A percentile compares a stretch with the other conserved stretches of the same genome.
These are phyloP conservation scores for Naganishia vaughanmartiniae DNA, from an alignment of 768 basidiomycete genomes.

Conservation along the genomic window DNA sequence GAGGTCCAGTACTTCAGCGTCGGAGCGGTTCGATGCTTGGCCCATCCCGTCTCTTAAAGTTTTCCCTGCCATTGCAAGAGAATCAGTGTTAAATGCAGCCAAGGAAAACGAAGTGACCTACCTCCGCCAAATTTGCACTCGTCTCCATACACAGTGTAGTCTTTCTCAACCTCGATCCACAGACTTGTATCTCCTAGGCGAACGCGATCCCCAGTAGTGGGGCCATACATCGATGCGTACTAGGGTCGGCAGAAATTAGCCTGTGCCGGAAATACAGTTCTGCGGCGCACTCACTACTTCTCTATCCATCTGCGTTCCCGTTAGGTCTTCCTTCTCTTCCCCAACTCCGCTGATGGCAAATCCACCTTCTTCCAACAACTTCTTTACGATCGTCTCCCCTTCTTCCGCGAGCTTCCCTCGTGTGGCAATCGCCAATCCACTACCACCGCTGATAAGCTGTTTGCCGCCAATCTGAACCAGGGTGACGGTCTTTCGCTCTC, in stretches of 20 bases:
- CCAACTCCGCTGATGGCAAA: conserved; percentile 61
- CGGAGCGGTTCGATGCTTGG: conserved; percentile 71
- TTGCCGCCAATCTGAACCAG: conserved; percentile 75
- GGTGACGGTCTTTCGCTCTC: conserved; percentile 77
- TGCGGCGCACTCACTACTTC: conserved; percentile 45
- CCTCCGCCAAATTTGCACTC: conserved; percentile 98
- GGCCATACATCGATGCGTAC: conserved; percentile 93
- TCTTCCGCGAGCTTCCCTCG: conserved; percentile 53
- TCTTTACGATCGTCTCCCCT: conserved; percentile 33
- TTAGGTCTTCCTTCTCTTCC: conserved; percentile 50
- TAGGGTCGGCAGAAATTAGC: conserved; percentile 16
- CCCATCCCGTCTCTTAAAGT: conserved; percentile 96
- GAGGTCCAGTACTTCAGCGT: conserved; percentile 73
- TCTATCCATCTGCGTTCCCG: conserved; percentile 55
- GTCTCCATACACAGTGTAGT: conserved; percentile 86
- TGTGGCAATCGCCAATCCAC: conserved; percentile 60
- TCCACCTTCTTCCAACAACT: conserved; percentile 59
- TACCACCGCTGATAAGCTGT: conserved; percentile 73
- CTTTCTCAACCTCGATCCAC: conserved; percentile 89
- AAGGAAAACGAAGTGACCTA: conserved; percentile 41
- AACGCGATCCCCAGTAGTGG: conserved; percentile 84
- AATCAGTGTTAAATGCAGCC: neutral
- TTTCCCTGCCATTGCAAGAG: conserved; percentile 62
- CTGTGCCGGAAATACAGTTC: neutral
- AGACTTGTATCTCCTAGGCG: conserved; percentile 82